These are phyloP conservation scores for Mangifera indica DNA, from an alignment of 345 rosid genomes.

Conservation along the genomic window DNA sequence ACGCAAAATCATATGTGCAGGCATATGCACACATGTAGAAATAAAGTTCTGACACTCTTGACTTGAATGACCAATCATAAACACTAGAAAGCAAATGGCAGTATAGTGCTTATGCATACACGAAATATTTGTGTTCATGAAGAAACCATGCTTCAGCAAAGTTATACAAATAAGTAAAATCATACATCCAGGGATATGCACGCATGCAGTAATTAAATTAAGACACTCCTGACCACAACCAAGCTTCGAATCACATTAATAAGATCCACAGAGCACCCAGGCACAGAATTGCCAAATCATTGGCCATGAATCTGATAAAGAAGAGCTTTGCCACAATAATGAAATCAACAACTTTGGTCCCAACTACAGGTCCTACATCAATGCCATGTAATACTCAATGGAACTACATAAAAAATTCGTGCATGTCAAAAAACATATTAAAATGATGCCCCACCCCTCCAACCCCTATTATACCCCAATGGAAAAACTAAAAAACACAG, in stretches of 20 bases:
- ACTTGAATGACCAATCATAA: background rate
- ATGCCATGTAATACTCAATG: background rate
- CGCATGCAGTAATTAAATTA: no score
- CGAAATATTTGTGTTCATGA: background rate
- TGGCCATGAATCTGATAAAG: background rate
- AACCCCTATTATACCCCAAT: background rate
- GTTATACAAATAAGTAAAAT: background rate
- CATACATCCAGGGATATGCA: background rate
- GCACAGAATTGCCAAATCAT: background rate
- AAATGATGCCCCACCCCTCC: background rate
- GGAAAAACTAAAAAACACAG: no score
- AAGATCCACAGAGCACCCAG: background rate
- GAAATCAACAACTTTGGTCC: background rate
- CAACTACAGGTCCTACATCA: background rate
- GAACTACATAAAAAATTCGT: background rate
- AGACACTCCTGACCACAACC: background rate
- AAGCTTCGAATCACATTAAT: background rate
- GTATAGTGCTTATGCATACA: background rate
- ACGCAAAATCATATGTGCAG: background rate
- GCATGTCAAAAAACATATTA: background rate
- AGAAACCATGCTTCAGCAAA: background rate
- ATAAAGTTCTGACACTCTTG: no score
- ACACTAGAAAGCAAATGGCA: background rate
- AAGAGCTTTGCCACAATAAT: background rate
- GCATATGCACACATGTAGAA: background rate